Conservation (phyloP, 2,329 filamentous ascomycete genomes). For the Claviceps cyperi region DNA sequence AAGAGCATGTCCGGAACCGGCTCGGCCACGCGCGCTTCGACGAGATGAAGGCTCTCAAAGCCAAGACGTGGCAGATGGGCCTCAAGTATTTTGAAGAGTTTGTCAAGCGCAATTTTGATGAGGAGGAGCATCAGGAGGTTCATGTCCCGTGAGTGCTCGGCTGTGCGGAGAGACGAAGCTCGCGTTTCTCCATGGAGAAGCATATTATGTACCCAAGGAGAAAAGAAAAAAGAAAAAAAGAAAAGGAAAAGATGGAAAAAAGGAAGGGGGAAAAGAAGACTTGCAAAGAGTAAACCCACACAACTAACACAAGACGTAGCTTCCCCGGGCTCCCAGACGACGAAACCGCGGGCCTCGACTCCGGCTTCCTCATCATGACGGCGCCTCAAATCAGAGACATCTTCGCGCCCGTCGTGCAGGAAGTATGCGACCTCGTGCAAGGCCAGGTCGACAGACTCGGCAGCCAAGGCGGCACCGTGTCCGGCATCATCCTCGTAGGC, state of each 20-base stretch:
- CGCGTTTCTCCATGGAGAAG: too few species aligned
- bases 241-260: not conserved
- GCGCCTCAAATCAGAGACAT: conserved; percentile 56
- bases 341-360: conserved; percentile 59
- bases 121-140: conserved; percentile 62
- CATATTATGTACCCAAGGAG: too few species aligned
- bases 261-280: not conserved
- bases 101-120: conserved; percentile 71
- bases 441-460: conserved; percentile 52
- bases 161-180: too few species aligned
- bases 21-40: conserved; percentile 54
- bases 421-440: conserved; percentile 53
- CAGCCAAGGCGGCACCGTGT: conserved; percentile 45
- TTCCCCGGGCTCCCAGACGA: conserved; percentile 67
- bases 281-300: too few species aligned
- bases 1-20: conserved; percentile 56
- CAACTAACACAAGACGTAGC: conserved; percentile 16
- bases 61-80: conserved; percentile 68
- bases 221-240: not conserved
- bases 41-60: conserved; percentile 64
- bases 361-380: conserved; percentile 60
- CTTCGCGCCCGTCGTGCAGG: conserved; percentile 60
- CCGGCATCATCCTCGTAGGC: conserved; percentile 67
- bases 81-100: conserved; percentile 72
- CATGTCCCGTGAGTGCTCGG: conserved; percentile 48